Evolutionary conservation across 1,139 yeast genomes (phyloP), one percentile per base, ranked within the genome.

Genomic region (Debaryomycetaceae sp.): DNA sequence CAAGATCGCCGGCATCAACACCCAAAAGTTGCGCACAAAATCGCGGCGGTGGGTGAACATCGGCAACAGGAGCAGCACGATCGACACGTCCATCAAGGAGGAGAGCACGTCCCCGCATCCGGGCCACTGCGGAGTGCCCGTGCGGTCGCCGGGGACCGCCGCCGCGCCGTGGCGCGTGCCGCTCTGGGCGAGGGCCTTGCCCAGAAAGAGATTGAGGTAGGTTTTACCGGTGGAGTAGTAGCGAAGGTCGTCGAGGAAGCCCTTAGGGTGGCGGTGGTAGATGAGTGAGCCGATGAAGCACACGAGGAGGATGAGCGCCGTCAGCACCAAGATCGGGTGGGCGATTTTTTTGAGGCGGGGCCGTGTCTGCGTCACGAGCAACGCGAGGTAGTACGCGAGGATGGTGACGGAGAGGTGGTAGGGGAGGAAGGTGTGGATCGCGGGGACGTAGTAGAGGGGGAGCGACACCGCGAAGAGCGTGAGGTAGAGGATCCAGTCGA

Each of bases 41-140:
- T 83, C 94, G 13, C 57, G 57, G 27, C 93, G 60, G 52, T 82
- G 84, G 15, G 83, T 75, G 52, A 70, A 83, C 86, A 83, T 81
- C 2, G 94, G 89, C 33, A 83, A 58, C 15, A 89, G 75, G 29
- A 83, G 61, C 1, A 89, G 75, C 2, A 83, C 88, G 54, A 83
- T 83, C 3, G 86, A 75, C 4, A 82, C 71, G 44, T 83, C 93
- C 80, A 83, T 77, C 38, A 83, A 51, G 0, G 88, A 73, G 6
- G 79, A 56, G 24, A 83, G 64, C 9, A 83, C 63, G 47, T 83
- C 94, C 2, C 94, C 94, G 24, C 91, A 84, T 0, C 94, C 94
- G 0, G 94, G 93, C 72, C 78, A 71, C 24, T 56, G 55, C 1
- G 70, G 68, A 7, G 65, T 58, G 3, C 57, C 49, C 0, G 71